These are phyloP conservation scores for Pleurotus tuoliensis DNA, from an alignment of 768 basidiomycete genomes.

Conservation along the genomic window DNA sequence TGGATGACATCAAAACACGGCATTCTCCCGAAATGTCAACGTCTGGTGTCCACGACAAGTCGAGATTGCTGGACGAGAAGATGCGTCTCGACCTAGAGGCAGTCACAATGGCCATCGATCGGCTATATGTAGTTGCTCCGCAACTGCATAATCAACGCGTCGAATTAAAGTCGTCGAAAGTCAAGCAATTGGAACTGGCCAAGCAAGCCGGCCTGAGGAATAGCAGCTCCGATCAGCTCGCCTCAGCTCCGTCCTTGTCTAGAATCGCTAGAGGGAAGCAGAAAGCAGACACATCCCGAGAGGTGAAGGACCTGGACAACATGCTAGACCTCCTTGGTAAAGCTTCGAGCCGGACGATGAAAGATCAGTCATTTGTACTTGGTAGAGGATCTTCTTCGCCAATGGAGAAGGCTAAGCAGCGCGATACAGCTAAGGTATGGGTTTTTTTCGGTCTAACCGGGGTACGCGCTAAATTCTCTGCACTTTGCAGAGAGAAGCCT, in stretches of 20 bases:
- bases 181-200: slow-evolving; percentile 73
- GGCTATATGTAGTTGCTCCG: slow-evolving; percentile 80
- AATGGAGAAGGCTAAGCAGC: slow-evolving; percentile 51
- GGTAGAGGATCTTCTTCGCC: slow-evolving; percentile 55
- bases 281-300: slow-evolving; percentile 33
- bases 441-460: neutral
- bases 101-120: slow-evolving; percentile 85
- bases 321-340: slow-evolving; percentile 69
- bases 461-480: no score
- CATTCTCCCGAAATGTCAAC: slow-evolving; percentile 22
- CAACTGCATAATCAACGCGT: slow-evolving; percentile 91
- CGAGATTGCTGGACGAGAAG: slow-evolving; percentile 57
- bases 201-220: slow-evolving; percentile 33
- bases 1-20: slow-evolving; percentile 19
- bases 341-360: slow-evolving; percentile 63
- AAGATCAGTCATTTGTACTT: slow-evolving; percentile 67
- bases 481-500: slow-evolving; percentile 54
- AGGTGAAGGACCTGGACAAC: slow-evolving; percentile 60
- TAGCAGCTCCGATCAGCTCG: slow-evolving; percentile 13
- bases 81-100: slow-evolving; percentile 82
- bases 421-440: slow-evolving; percentile 63
- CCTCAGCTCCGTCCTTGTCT: slow-evolving; percentile 9
- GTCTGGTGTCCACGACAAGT: slow-evolving; percentile 9
- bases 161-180: slow-evolving; percentile 73
- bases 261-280: slow-evolving; percentile 29